A percentile compares a stretch with the other conserved stretches of the same genome.
Evolutionary conservation across 2,329 filamentous ascomycete species (phyloP).

Genomic region (Arthrobotrys sphaeroides): DNA sequence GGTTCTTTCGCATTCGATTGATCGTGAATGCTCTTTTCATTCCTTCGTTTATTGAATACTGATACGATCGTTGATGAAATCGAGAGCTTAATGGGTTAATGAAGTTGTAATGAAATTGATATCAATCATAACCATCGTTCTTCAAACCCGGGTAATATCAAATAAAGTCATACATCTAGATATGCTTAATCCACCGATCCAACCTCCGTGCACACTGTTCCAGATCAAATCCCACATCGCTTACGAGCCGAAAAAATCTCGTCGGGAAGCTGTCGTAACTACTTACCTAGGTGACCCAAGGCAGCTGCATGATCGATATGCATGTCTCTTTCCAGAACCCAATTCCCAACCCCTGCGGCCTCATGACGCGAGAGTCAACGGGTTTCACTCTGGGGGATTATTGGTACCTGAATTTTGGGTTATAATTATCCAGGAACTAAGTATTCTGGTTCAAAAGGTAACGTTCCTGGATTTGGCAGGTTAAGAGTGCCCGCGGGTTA

Average conservation of each 20-base stretch:
- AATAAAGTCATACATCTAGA: not conserved
- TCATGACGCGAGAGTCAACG: not conserved
- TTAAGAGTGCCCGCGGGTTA: not conserved
- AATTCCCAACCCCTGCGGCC: not conserved
- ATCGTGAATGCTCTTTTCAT: not conserved
- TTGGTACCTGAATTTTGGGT: not conserved
- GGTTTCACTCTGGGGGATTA: not conserved
- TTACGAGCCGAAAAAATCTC: not conserved
- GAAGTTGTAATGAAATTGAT: no score
- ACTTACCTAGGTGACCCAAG: not conserved
- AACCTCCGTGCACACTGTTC: not conserved
- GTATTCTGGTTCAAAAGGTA: not conserved
- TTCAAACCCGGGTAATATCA: no score
- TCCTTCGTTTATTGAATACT: not conserved
- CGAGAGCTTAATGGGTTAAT: not conserved
- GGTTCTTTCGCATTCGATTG: not conserved
- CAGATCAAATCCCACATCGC: not conserved
- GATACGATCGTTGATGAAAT: not conserved
- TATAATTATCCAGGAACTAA: not conserved
- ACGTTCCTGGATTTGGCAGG: conserved; percentile 9
- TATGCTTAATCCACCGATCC: not conserved
- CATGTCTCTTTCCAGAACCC: not conserved
- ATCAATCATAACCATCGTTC: no score
- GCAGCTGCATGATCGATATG: conserved; percentile 1
- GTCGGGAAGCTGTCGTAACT: not conserved